Conservation (phyloP, 2,329 filamentous ascomycete genomes). For the Epichloe gansuensis region DNA sequence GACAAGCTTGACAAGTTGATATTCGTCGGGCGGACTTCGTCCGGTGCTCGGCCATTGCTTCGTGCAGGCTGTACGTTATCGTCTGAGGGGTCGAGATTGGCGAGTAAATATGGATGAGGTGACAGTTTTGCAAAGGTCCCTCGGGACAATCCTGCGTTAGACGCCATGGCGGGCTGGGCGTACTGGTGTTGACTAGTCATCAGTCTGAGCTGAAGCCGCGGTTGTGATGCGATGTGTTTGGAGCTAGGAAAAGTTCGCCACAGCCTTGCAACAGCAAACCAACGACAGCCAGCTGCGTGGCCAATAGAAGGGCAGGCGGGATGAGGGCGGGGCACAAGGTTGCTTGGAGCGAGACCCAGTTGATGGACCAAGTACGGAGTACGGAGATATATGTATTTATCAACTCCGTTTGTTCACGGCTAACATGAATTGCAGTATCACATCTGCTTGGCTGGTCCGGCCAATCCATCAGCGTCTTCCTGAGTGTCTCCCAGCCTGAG, state of each 20-base stretch:
- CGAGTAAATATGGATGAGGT: constrained; percentile 78
- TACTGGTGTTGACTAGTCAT: not conserved
- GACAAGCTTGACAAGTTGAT: constrained; percentile 76
- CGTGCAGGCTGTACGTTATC: constrained; percentile 43
- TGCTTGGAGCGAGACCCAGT: not conserved
- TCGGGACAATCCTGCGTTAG: constrained; percentile 34
- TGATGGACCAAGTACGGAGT: too few species aligned
- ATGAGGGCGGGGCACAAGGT: constrained; percentile 1
- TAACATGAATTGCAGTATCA: too few species aligned
- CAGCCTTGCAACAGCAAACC: constrained; percentile 1
- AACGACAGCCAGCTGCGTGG: not conserved
- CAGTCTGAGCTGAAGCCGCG: not conserved
- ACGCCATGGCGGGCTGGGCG: constrained; percentile 15
- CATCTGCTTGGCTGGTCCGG: too few species aligned
- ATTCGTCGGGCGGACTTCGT: constrained; percentile 58
- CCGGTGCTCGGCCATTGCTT: constrained; percentile 67
- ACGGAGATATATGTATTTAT: too few species aligned
- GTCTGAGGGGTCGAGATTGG: constrained; percentile 60
- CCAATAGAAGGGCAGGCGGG: not conserved
- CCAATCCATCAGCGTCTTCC: too few species aligned
- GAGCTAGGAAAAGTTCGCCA: constrained; percentile 2
- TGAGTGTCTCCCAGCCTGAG: too few species aligned
- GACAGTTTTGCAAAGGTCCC: constrained; percentile 81
- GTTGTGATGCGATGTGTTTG: not conserved
- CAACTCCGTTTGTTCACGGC: too few species aligned